Base-by-base conservation (phyloP, 2,329 filamentous ascomycete species). In the Colletotrichum godetiae region DNA sequence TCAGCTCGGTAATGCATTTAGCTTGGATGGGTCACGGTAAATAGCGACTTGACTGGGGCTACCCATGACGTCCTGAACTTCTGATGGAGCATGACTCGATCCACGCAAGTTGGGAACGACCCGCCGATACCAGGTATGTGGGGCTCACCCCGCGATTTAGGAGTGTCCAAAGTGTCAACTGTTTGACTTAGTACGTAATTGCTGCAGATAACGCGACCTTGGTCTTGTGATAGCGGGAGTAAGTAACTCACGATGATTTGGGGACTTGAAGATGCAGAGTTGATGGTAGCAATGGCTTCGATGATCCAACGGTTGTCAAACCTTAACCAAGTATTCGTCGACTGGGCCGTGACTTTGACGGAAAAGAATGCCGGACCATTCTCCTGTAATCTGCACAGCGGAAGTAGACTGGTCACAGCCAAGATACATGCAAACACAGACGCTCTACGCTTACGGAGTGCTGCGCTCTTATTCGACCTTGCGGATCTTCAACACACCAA, bases 181-280 rank as follows among this genome's bases (percentile, higher is more conserved):
- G 42, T 64, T 35, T 22, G 27, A 64, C 55, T 13, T 64, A 27
- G n/a, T 64, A 64, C 46, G 46, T 64, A 64, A 55, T 55, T 49
- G 8, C 42, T 49, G 19, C n/a, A 64, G n/a, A 64, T 64, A 64
- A 55, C 61, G 27, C 53, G n/a, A 55, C 53, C 29, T 35, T 5
- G 46, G 19, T 64, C 49, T 64, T 27, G n/a, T 55, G 31, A 64
- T 55, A 11, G n/a, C n/a, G 46, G 61, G 33, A 15, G 46, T n/a
- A 49, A 64, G 42, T 15, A 52, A 55, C 27, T 19, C 27, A 29
- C 42, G 37, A n/a, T n/a, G 31, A 19, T 22, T 22, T 15, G 24
- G 42, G 35, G 19, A 62, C 42, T 49, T 22, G 42, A 10, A n/a
- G 19, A 19, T 19, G 42, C 10, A n/a, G 19, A 49, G 42, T 49